Base-by-base conservation (phyloP, 345 rosid species). In the Camelina neglecta region DNA sequence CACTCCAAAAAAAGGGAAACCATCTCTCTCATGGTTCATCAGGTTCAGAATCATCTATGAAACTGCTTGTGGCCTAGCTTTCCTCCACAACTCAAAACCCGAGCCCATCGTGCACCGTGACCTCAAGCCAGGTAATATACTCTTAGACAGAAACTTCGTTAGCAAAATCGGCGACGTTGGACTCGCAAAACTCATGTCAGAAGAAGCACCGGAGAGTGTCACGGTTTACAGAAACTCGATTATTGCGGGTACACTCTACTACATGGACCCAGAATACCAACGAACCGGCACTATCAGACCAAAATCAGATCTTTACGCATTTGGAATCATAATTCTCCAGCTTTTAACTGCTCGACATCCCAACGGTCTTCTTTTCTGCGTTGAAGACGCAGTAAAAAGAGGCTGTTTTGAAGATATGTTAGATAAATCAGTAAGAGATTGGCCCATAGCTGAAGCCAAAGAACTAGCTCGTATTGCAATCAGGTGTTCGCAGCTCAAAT, bases 91-190 rank as follows among this genome's bases (percentile, higher is more conserved):
- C 87, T 89, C 98, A 26, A 93, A 89, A 80, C 97, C 98, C 2
- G 92, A 86, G 29, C 93, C 98, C 9, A 76, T 91, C 13, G 89
- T 93, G 58, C 98, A 93, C 81, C 84, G 98, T 6, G 97, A 93
- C 72, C 83, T 91, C 72, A 93, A 93, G 72, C 97, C 96, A 1
- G 96, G 86, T 7, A 93, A 91, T 71, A 86, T 91, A 60, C 81
- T 93, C 80, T 58, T 91, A 62, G 97, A 85, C 64, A 82, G 82
- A 79, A 93, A 89, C 75, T 89, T 83, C 26, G 90, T 84, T 53
- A 86, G 96, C 88, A 91, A 91, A 82, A 89, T 93, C 0, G 96
- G 96, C 58, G 96, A 93, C 81, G 97, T 89, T 55, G 96, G 97
- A 51, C 85, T 89, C n/a, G 93, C 98, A 36, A 93, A 89, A 79